A percentile compares a stretch with the other conserved stretches of the same genome.
Conservation (phyloP, 2,329 filamentous ascomycete genomes). For the Ceratocystis cacaofunesta region DNA sequence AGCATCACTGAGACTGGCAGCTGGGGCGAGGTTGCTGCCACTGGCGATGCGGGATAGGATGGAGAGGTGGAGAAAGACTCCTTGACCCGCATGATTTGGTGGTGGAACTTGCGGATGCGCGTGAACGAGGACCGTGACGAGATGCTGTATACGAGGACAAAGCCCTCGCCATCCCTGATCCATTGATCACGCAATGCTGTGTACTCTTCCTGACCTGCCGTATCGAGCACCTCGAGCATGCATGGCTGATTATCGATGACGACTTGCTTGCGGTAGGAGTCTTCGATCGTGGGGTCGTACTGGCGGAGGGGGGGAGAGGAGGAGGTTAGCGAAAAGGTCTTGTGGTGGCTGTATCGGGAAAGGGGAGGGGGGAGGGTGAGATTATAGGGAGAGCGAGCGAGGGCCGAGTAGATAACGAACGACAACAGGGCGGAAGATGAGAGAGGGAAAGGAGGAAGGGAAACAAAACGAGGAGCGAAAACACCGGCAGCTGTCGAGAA, state of each 20-base stretch:
- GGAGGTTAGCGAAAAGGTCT: too few relatives aligned
- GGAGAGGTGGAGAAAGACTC: constrained; percentile 69
- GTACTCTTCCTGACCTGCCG: constrained; percentile 96
- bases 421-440: background rate
- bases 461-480: background rate
- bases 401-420: background rate
- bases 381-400: background rate
- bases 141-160: constrained; percentile 96
- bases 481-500: background rate
- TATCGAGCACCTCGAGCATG: constrained; percentile 96
- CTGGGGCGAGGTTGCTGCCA: constrained; percentile 43
- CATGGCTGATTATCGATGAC: constrained; percentile 90
- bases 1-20: constrained; percentile 87
- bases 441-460: background rate
- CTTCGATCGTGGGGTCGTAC: constrained; percentile 81
- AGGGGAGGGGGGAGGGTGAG: background rate
- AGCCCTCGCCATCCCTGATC: constrained; percentile 95
- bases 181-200: constrained; percentile 92
- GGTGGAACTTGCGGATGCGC: constrained; percentile 88
- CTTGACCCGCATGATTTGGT: constrained; percentile 94
- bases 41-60: constrained; percentile 60
- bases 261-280: constrained; percentile 76
- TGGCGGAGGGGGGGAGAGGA: constrained; percentile 22
- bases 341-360: constrained; percentile 9
- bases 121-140: constrained; percentile 90